Percentiles rank a stretch among this genome's conserved stretches.
Evolutionary conservation across 1,284 basidiomycete genomes (phyloP).

Genomic region (Rhizoctonia solani): DNA sequence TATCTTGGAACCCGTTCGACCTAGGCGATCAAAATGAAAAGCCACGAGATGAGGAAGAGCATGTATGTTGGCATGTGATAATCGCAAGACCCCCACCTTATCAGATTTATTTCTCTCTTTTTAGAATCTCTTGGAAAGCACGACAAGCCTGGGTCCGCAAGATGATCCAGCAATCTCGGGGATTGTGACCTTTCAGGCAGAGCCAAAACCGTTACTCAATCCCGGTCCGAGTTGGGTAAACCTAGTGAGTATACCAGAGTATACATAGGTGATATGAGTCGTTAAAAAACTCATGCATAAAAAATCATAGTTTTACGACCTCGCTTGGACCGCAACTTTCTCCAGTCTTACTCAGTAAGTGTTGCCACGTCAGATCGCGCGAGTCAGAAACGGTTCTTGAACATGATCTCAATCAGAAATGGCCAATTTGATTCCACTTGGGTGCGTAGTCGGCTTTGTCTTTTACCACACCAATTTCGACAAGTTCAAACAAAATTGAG

Average conservation of each 20-base stretch:
- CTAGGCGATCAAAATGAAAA: not conserved
- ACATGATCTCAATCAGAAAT: too few species aligned
- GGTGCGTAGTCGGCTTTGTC: not conserved
- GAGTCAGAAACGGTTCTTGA: too few species aligned
- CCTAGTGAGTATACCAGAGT: not conserved
- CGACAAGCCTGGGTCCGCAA: too few species aligned
- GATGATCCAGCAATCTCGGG: too few species aligned
- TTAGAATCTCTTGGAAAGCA: too few species aligned
- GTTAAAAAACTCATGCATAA: not conserved
- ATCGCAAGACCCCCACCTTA: too few species aligned
- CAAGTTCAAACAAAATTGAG: too few species aligned
- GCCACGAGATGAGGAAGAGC: not conserved
- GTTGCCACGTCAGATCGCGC: not conserved
- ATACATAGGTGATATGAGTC: not conserved
- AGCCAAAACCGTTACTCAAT: not conserved
- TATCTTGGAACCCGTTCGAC: not conserved
- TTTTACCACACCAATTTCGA: not conserved
- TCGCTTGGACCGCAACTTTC: too few species aligned
- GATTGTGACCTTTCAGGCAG: not conserved
- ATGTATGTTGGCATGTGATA: too few species aligned
- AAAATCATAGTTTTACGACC: not conserved
- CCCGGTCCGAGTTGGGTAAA: not conserved
- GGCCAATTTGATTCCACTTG: not conserved
- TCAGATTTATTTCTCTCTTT: too few species aligned
- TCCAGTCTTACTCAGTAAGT: not conserved